Evolutionary conservation across 2,329 filamentous ascomycete species (phyloP), one percentile per base, ranked within the genome.

Genomic region (Coniosporium tulheliwenetii): DNA sequence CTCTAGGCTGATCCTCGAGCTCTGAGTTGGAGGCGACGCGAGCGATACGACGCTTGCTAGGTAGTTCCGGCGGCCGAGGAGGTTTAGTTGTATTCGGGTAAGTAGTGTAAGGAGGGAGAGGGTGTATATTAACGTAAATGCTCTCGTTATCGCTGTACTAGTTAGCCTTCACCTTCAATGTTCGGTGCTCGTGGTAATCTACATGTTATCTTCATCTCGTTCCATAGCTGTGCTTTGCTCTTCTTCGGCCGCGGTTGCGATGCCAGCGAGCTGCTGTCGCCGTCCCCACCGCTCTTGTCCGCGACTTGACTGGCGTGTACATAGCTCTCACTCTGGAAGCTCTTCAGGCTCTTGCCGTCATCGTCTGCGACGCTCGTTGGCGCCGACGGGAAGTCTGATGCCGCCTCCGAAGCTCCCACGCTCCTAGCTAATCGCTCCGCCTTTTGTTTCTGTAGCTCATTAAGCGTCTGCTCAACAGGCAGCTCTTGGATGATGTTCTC

Each of bases 171-270:
- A 5, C 2, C 7, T 35, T 10, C 12, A 10, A n/a, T 35, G 14
- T 5, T 7, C 14, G 10, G 19, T 26, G 19, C 19, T 7, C 33
- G 33, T 35, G 10, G 12, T 41, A 9, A 67, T 81, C 57, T 64
- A 93, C 86, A 87, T 63, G 81, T 86, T 50, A 96, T 94, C 55
- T 93, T 95, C 61, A 98, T 74, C 56, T 98, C 89, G 59, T 93
- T 87, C 91, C 91, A 98, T 36, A 98, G 69, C 64, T 96, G 87
- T 39, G 84, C 76, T 71, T 96, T 96, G 45, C 79, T 85, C 64
- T 81, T 87, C 59, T 77, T 84, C 44, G 71, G 70, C 44, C 67
- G 56, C 19, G 16, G n/a, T 52, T 68, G 47, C 64, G 65, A 52
- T 59, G 65, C 41, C 39, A 57, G 45, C 47, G 59, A 48, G 53